Conservation (phyloP, 768 basidiomycete genomes). For the Phylloporus sp. region DNA sequence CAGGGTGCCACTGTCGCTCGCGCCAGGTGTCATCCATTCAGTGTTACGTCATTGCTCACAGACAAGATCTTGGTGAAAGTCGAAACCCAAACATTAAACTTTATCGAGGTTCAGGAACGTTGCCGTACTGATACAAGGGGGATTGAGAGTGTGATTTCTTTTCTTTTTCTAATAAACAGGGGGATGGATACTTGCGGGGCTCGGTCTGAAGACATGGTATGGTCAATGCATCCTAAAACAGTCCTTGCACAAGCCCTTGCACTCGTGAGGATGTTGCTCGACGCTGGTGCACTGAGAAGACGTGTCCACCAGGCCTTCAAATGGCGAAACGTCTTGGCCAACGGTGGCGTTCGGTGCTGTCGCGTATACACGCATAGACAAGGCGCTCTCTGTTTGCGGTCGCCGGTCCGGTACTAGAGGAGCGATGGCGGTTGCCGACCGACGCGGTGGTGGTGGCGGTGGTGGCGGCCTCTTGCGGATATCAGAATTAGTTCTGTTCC, state of each 20-base stretch:
- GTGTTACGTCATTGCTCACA: no score
- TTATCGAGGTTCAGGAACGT: neutral
- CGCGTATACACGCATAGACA: conserved; percentile 20
- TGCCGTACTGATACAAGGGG: conserved; percentile 6
- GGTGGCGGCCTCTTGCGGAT: conserved; percentile 35
- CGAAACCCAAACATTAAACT: no score
- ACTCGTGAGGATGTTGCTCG: conserved; percentile 64
- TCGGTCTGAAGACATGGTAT: neutral
- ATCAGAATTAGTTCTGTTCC: conserved; percentile 24
- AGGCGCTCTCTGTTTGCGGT: conserved; percentile 12
- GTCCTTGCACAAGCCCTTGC: conserved; percentile 59
- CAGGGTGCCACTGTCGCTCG: no score
- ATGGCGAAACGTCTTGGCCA: conserved; percentile 51
- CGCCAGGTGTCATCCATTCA: no score
- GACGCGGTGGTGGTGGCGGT: conserved; percentile 63
- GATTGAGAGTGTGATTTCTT: neutral
- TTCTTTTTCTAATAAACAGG: no score
- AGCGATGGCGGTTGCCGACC: conserved; percentile 29
- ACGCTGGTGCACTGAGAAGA: conserved; percentile 46
- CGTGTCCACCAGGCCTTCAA: conserved; percentile 57
- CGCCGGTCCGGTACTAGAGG: conserved; percentile 48
- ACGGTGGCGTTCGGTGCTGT: conserved; percentile 29
- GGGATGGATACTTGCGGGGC: neutral
- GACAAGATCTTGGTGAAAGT: no score
- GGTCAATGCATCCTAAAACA: conserved; percentile 52